Evolutionary conservation across 1,284 basidiomycete species (phyloP), one percentile per base, ranked within the genome.

Genomic region (Tylopilus sp.): DNA sequence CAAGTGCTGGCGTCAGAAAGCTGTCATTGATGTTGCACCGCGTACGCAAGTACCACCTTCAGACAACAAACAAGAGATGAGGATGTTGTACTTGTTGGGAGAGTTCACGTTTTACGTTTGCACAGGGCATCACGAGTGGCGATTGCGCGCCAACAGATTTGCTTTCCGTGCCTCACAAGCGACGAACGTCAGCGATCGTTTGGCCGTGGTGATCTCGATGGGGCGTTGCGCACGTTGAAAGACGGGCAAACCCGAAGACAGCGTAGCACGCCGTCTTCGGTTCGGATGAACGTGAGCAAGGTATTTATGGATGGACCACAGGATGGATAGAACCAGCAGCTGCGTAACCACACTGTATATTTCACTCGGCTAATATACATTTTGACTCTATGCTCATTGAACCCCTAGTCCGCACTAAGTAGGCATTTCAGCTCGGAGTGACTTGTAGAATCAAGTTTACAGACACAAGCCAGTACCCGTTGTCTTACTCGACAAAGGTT

Each of bases 201-300:
- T 65, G 89, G 89, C 19, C 86, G 91, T 49, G 95, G 94, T 16
- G 91, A 92, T 63, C 79, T 96, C 51, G 94, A 96, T 71, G 88
- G 92, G 71, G 93, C 92, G 12, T 92, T 96, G 59, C 88, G 92
- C 44, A 95, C 91, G 66, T 88, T 96, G 81, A 89, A 91, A 44
- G 86, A 89, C 38, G 92, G 91, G 19, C 87, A 87, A 65, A 71
- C 64, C 24, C 82, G 89, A 63, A 82, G 89, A 70, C 81, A 83
- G 60, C 82, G 90, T 29, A 80, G 82, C 47, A 75, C 81, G 15
- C 82, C 87, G 53, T 81, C 83, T 7, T 72, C 86, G 55, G 60
- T 67, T 39, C 78, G 83, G 39, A 82, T 67, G 18, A 77, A 82
- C 16, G 82, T 86, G 6, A 94, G 89, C 81, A 94, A 92, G 83